Base-by-base conservation (phyloP, 768 basidiomycete genomes). In the Mycena vulgaris region DNA sequence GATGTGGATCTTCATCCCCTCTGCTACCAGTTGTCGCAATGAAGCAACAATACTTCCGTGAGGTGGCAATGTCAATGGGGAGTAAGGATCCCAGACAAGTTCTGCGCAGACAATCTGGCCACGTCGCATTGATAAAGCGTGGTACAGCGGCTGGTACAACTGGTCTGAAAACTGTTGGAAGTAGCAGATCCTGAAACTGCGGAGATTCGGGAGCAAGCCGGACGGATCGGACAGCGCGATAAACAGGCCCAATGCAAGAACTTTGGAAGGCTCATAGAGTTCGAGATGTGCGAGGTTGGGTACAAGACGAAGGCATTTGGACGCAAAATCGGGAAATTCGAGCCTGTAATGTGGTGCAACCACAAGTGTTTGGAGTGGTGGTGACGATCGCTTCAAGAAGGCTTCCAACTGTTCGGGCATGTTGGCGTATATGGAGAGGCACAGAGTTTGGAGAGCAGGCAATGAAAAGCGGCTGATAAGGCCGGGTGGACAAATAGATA, bases 1-100 rank as follows among this genome's bases (percentile, higher is more conserved):
- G 19, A 57, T 27, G 42, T 42, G n/a, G 19, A 64, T 52, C 3
- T 52, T 13, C 61, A 63, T 51, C 35, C 61, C 61, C 14, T 52
- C 35, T 2, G 49, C 49, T 0, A 17, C 61, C 9, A 63, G 49
- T 25, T 39, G 35, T 13, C 27, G 48, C 16, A 63, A 40, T 5
- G n/a, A 35, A 40, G 9, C 39, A 19, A 23, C 19, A 17, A 63
- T 28, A 10, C n/a, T 21, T 4, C 13, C 25, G 27, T 63, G 27
- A 42, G 16, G 5, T 52, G 19, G 35, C 30, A 49, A 21, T 25
- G 17, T 16, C 30, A 27, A 45, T 5, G 21, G 3, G 5, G 21
- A 3, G 7, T 16, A 9, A 39, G 39, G 9, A 16, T 37, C 42
- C 5, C 21, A 21, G 21, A n/a, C 7, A 5, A 45, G 42, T 13